phyloP scores from a whole-genome alignment of 805 yeast genomes.

The Cyberlindnera mrakii region DNA sequence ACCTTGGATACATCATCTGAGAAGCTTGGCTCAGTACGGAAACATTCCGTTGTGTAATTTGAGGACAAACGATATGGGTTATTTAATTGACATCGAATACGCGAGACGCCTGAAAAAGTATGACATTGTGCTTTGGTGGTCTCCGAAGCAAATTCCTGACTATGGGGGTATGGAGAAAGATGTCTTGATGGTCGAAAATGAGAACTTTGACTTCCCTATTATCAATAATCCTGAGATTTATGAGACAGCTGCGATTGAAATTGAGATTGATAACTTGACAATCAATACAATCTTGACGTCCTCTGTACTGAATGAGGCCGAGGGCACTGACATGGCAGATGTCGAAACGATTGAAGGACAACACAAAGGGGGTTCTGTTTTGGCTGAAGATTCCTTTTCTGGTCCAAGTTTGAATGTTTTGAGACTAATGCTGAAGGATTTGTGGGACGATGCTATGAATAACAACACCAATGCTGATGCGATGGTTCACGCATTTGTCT shows the following conservation, averaged over 20 bases:
- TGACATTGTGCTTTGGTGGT: conserved; percentile 90
- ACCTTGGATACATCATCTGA: conserved; percentile 62
- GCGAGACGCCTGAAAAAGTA: conserved; percentile 67
- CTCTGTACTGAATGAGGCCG: conserved; percentile 77
- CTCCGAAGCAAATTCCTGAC: conserved; percentile 71
- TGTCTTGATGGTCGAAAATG: conserved; percentile 38
- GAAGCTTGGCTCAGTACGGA: conserved; percentile 61
- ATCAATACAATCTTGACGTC: conserved; percentile 86
- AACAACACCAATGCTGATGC: conserved; percentile 71
- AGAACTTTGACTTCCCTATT: conserved; percentile 61
- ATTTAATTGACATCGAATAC: conserved; percentile 77
- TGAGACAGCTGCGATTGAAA: conserved; percentile 69
- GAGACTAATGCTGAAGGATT: conserved; percentile 67
- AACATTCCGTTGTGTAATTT: conserved; percentile 85
- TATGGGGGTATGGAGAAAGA: conserved; percentile 79
- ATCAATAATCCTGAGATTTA: conserved; percentile 77
- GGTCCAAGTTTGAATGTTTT: conserved; percentile 65
- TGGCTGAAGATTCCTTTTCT: conserved; percentile 82
- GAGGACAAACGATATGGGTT: conserved; percentile 69
- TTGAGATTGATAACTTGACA: conserved; percentile 71
- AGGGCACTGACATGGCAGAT: conserved; percentile 73
- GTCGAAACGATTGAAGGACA: conserved; percentile 27
- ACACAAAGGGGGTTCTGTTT: conserved; percentile 26
- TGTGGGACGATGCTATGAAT: conserved; percentile 89
- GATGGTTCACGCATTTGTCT: conserved; percentile 71